Base-by-base conservation (phyloP, 805 yeast species). In the Ogataea siamensis region DNA sequence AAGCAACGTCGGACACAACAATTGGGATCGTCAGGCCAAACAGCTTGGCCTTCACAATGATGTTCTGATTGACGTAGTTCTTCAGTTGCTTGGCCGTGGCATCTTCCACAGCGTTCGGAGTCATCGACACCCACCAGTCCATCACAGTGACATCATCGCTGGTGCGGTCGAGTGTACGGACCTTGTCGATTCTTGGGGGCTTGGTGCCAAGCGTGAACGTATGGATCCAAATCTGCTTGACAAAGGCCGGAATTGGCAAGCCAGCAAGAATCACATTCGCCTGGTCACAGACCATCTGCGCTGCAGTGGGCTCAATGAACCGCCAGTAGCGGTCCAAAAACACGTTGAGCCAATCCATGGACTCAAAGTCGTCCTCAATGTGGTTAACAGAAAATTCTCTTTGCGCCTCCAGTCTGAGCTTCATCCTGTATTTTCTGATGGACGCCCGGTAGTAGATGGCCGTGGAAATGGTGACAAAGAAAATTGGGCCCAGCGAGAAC, bases 121-220 rank as follows among this genome's bases (percentile, higher is more conserved):
- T 83, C 67, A 89, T 87, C 1, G 96, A 85, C 29, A 84, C 75
- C 28, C 80, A 83, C 97, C 97, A 91, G 63, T 93, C 99, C 96
- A 93, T 93, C 37, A 94, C 96, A 8, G 91, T 94, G 36, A 93
- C 83, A 56, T 91, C 96, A 45, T 83, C 84, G 20, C 78, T 81
- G n/a, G 97, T 91, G 46, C 91, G 86, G 33, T 82, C 85, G 55
- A 88, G 76, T 2, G 97, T 86, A 58, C 93, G 86, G 13, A 91
- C 97, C 46, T 72, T 71, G 57, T 93, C 97, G 43, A 93, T 73
- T 60, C 99, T 76, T 22, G 96, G 96, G 7, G 99, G 96, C 65
- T 93, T 93, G 5, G 96, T 82, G 46, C 99, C 99, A 12, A 83
- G 74, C 6, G 98, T 93, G 58, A 93, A 81, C 42, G 86, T 76